A percentile compares a stretch with the other conserved stretches of the same genome.
Conservation (phyloP, 1,284 basidiomycete genomes). For the Heliocybe sulcata region DNA sequence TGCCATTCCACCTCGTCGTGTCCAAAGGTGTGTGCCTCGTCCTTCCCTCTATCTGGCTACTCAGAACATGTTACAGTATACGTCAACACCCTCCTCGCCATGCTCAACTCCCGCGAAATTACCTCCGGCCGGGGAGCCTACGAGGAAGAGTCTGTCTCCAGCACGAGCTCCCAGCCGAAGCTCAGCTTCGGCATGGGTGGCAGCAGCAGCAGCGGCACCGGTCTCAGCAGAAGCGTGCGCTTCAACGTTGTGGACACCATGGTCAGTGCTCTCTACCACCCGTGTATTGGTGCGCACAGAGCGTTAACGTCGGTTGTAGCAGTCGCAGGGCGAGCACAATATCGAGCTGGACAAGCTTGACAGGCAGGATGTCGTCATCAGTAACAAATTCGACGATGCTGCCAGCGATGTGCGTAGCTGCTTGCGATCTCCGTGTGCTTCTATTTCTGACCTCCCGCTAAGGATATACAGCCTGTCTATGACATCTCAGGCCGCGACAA, state of each 20-base stretch:
- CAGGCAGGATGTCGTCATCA: not conserved
- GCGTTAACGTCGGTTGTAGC: not conserved
- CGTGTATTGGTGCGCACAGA: not conserved
- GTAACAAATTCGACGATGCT: not conserved
- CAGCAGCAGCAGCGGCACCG: not conserved
- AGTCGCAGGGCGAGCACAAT: not conserved
- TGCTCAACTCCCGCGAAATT: conserved; percentile 11
- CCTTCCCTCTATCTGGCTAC: not conserved
- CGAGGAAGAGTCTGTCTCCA: not conserved
- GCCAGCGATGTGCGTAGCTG: not conserved
- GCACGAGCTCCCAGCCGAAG: not conserved
- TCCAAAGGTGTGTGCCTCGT: conserved; percentile 21
- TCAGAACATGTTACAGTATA: conserved; percentile 15
- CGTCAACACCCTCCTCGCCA: conserved; percentile 19
- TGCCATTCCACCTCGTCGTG: conserved; percentile 27
- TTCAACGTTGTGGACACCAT: not conserved
- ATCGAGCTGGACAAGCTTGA: not conserved
- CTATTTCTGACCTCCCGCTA: not conserved
- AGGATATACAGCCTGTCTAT: not conserved
- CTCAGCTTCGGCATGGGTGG: not conserved
- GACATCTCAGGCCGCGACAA: not conserved
- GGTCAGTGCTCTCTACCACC: not conserved
- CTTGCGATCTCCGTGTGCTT: not conserved
- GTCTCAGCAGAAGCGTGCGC: not conserved
- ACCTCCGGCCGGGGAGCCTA: not conserved